Base-by-base conservation (phyloP, 768 basidiomycete species). In the Panaeolus papilionaceus region DNA sequence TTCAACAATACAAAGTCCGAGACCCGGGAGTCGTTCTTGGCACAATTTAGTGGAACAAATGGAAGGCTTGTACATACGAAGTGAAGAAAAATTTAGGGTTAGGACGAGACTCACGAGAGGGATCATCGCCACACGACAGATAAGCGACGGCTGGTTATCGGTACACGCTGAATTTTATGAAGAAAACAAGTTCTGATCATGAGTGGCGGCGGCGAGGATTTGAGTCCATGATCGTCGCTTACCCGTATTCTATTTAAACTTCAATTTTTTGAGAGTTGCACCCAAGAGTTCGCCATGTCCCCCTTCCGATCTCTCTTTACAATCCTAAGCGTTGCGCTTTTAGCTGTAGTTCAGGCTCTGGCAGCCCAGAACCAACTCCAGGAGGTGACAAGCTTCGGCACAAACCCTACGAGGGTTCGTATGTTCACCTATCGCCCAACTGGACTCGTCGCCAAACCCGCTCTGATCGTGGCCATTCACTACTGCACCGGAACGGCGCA, bases 401-500 rank as follows among this genome's bases (percentile, higher is more conserved):
- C 54, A 10, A 58, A 58, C 28, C 54, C 54, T 1, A 58, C 54
- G 3, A 58, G 28, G 11, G 20, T 9, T 58, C 54, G 54, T 28
- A 58, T 58, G 54, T 58, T 58, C 28, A 33, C 54, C 1, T 58
- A 58, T 58, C 54, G 54, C 4, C 54, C 54, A 58, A 58, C 54
- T 18, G 54, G 54, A 58, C 54, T 58, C 1, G 33, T 1, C 26
- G 6, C 54, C 26, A 58, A 58, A 33, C 54, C 54, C 1, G 54
- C 54, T 37, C 14, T 58, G 28, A 58, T 58, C 7, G 54, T 58
- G 14, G 54, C 28, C 54, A 58, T 58, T 10, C 54, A 58, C 28
- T 58, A 33, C 14, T 58, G 54, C 54, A 58, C 28, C 33, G 54
- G 54, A 4, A 33, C 54, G 14, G 54, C 84, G 1, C 82, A 85